Conservation (phyloP, 192 early-diverging fungal species). For the Coemansia sp. region DNA sequence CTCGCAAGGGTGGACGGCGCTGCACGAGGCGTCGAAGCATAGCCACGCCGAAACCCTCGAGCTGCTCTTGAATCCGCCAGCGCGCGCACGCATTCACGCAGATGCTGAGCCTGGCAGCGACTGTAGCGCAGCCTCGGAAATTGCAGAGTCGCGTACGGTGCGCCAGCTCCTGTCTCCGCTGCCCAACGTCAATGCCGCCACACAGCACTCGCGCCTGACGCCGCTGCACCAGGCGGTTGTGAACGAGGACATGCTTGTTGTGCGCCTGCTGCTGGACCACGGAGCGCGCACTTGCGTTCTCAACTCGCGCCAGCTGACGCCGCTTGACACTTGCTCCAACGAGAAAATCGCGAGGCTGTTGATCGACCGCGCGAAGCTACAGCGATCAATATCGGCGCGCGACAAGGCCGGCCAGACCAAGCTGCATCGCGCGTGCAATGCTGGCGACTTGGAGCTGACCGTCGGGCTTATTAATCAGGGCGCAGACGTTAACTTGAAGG, state of each 20-base stretch:
- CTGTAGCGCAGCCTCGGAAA: slow-evolving; percentile 12
- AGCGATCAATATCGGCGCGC: slow-evolving; percentile 26
- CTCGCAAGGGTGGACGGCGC: slow-evolving; percentile 43
- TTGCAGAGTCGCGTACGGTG: slow-evolving; percentile 11
- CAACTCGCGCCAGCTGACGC: slow-evolving; percentile 43
- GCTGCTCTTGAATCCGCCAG: slow-evolving; percentile 37
- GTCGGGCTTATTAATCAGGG: slow-evolving; percentile 61
- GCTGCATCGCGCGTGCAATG: slow-evolving; percentile 64
- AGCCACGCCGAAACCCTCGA: slow-evolving; percentile 29
- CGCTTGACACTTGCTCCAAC: slow-evolving; percentile 48
- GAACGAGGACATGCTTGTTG: slow-evolving; percentile 26
- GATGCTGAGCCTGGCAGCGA: slow-evolving; percentile 6
- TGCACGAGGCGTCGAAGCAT: slow-evolving; percentile 39
- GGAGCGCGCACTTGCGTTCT: slow-evolving; percentile 31
- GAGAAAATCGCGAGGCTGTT: slow-evolving; percentile 44
- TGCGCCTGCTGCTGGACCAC: slow-evolving; percentile 37
- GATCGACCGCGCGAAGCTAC: slow-evolving; percentile 39
- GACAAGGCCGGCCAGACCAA: slow-evolving; percentile 71
- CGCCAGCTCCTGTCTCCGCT: slow-evolving; percentile 40
- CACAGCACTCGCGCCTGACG: slow-evolving; percentile 26
- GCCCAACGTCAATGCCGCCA: slow-evolving; percentile 41
- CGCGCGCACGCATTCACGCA: slow-evolving; percentile 9
- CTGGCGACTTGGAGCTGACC: slow-evolving; percentile 58
- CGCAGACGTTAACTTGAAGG: slow-evolving; percentile 67
- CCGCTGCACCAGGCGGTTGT: slow-evolving; percentile 44